A percentile compares a stretch with the other conserved stretches of the same genome.
These are phyloP conservation scores for Austroboletus rostrupii DNA, from an alignment of 1,284 basidiomycete species.

Conservation along the genomic window DNA sequence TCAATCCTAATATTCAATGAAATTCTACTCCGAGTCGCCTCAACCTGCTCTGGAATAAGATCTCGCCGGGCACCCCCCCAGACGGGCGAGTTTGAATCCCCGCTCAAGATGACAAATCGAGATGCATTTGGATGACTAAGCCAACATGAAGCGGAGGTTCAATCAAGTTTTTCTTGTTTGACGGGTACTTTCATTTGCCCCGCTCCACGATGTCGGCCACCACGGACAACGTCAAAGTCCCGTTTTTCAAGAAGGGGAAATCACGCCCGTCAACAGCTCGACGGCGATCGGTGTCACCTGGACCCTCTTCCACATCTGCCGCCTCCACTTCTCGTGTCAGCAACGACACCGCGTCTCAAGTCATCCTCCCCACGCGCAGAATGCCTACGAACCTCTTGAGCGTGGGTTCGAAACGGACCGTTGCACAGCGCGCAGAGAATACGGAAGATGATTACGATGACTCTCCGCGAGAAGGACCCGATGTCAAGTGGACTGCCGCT, in stretches of 20 bases:
- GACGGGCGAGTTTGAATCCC: too few relatives aligned
- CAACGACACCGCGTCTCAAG: slow-evolving; percentile 46
- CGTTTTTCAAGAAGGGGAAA: slow-evolving; percentile 86
- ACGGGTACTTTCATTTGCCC: background rate
- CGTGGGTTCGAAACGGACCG: slow-evolving; percentile 80
- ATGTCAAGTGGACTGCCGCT: slow-evolving; percentile 73
- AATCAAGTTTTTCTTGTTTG: background rate
- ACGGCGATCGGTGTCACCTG: slow-evolving; percentile 53
- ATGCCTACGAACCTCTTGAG: slow-evolving; percentile 65
- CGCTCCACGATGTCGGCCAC: slow-evolving; percentile 38
- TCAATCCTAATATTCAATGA: too few relatives aligned
- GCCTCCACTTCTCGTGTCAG: slow-evolving; percentile 32
- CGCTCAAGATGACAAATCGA: background rate
- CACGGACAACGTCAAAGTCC: slow-evolving; percentile 48
- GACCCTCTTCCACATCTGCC: slow-evolving; percentile 20
- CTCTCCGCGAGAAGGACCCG: slow-evolving; percentile 57
- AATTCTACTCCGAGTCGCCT: too few relatives aligned
- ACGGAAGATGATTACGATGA: slow-evolving; percentile 41
- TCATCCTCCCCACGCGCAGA: slow-evolving; percentile 74
- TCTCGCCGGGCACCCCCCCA: too few relatives aligned
- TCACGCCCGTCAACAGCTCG: slow-evolving; percentile 68
- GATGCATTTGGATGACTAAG: background rate
- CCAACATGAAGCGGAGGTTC: background rate
- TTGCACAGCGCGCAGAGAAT: slow-evolving; percentile 50
- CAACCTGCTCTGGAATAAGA: too few relatives aligned